Percentiles rank a stretch among this genome's conserved stretches.
These are phyloP conservation scores for Paraleonurus japonicus DNA, from an alignment of 257 asterid genomes.

Conservation along the genomic window DNA sequence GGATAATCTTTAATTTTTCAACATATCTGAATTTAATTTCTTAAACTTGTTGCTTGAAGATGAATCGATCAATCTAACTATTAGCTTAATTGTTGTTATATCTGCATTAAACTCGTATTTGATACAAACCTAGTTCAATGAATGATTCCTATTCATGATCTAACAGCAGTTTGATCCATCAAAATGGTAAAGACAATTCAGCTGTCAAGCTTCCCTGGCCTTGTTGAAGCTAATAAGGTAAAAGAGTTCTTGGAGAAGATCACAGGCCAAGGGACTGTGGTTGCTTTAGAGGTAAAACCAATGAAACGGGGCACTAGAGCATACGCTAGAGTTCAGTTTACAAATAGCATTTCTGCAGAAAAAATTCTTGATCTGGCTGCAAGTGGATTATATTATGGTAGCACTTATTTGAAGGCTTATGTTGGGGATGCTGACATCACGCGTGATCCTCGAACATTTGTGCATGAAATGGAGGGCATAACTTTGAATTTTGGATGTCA, in stretches of 20 bases:
- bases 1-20: neutral
- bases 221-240: constrained; percentile 37
- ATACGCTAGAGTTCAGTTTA: constrained; percentile 72
- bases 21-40: neutral
- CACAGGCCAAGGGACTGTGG: constrained; percentile 48
- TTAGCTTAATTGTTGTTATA: neutral
- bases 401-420: constrained; percentile 57
- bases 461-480: constrained; percentile 41
- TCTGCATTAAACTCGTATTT: neutral
- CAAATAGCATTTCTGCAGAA: constrained; percentile 26
- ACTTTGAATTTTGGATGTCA: constrained; percentile 69
- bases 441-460: constrained; percentile 24
- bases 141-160: neutral
- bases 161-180: constrained; percentile 12
- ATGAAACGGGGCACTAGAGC: constrained; percentile 45
- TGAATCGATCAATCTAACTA: neutral
- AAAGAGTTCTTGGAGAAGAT: constrained; percentile 38
- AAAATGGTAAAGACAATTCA: constrained; percentile 40
- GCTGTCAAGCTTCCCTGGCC: constrained; percentile 54
- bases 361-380: constrained; percentile 34
- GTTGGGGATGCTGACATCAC: constrained; percentile 40
- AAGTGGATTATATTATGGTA: constrained; percentile 38
- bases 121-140: neutral
- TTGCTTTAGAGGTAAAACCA: constrained; percentile 58
- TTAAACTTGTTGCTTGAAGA: neutral